phyloP scores from a whole-genome alignment of 148 eudicot genomes.

The Fagopyrum homotropicum region DNA sequence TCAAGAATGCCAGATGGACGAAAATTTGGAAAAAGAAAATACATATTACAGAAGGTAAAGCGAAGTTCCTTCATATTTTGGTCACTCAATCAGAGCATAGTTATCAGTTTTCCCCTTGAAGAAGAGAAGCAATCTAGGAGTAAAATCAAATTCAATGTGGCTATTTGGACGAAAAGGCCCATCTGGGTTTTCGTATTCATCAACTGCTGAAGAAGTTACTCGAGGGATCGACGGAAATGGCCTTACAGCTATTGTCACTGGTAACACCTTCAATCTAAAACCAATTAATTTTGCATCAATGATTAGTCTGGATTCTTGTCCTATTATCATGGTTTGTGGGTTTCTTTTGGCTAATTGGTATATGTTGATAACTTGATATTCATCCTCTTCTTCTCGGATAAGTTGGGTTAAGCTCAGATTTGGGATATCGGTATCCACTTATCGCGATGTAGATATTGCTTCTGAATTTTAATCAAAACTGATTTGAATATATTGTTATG shows the following conservation, averaged over 20 bases:
- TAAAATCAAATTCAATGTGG: slow-evolving; percentile 20
- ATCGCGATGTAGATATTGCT: neutral
- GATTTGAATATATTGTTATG: neutral
- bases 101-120: neutral
- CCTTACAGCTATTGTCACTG: slow-evolving; percentile 53
- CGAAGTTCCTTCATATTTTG: neutral
- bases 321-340: neutral
- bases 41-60: neutral
- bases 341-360: neutral
- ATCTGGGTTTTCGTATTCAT: slow-evolving; percentile 31
- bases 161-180: slow-evolving; percentile 19
- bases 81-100: neutral
- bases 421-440: neutral
- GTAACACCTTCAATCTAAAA: slow-evolving; percentile 18
- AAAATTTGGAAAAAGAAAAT: neutral
- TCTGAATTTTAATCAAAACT: neutral
- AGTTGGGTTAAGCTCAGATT: neutral
- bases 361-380: neutral
- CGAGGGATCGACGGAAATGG: slow-evolving; percentile 31
- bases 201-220: slow-evolving; percentile 48
- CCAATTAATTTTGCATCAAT: neutral
- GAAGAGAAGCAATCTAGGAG: neutral
- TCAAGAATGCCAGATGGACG: no score
- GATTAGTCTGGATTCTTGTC: neutral
- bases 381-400: neutral